Percentiles rank a stretch among this genome's conserved stretches.
These are phyloP conservation scores for Sclerotinia subarctica DNA, from an alignment of 2,329 filamentous ascomycete species.

Conservation along the genomic window DNA sequence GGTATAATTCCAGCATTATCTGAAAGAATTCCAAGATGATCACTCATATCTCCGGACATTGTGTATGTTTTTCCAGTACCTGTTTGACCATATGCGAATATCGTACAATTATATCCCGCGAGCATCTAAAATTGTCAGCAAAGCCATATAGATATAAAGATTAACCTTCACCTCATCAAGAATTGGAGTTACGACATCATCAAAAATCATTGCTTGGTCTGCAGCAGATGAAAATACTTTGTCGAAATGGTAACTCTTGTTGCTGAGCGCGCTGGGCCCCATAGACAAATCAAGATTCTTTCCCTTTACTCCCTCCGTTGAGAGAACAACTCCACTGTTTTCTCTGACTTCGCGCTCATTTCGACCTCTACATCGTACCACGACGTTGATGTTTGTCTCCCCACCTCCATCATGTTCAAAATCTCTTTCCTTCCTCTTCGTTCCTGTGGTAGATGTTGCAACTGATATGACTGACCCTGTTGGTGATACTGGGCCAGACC, in stretches of 20 bases:
- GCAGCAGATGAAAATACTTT: slow-evolving; percentile 95
- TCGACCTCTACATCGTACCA: slow-evolving; percentile 88
- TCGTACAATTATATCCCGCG: slow-evolving; percentile 93
- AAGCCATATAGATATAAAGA: neutral
- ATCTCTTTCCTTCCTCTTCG: slow-evolving; percentile 84
- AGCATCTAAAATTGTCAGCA: slow-evolving; percentile 63
- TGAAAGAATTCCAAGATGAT: slow-evolving; percentile 78
- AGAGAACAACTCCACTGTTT: slow-evolving; percentile 90
- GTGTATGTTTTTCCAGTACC: slow-evolving; percentile 99
- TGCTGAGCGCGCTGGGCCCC: slow-evolving; percentile 87
- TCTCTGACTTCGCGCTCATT: slow-evolving; percentile 91
- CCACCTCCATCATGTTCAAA: slow-evolving; percentile 70
- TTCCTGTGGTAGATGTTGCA: slow-evolving; percentile 50
- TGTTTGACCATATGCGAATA: slow-evolving; percentile 97
- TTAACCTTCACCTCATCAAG: slow-evolving; percentile 71
- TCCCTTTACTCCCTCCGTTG: slow-evolving; percentile 83
- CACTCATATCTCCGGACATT: slow-evolving; percentile 96
- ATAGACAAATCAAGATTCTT: slow-evolving; percentile 82
- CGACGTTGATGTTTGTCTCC: slow-evolving; percentile 96
- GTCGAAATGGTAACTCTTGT: slow-evolving; percentile 96
- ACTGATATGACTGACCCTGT: slow-evolving; percentile 65
- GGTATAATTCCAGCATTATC: slow-evolving; percentile 95
- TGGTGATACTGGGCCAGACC: slow-evolving; percentile 53
- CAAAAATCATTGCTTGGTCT: slow-evolving; percentile 90
- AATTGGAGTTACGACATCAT: slow-evolving; percentile 91